phyloP scores from a whole-genome alignment of 2,329 filamentous ascomycete species.

The Diaporthe sp. region DNA sequence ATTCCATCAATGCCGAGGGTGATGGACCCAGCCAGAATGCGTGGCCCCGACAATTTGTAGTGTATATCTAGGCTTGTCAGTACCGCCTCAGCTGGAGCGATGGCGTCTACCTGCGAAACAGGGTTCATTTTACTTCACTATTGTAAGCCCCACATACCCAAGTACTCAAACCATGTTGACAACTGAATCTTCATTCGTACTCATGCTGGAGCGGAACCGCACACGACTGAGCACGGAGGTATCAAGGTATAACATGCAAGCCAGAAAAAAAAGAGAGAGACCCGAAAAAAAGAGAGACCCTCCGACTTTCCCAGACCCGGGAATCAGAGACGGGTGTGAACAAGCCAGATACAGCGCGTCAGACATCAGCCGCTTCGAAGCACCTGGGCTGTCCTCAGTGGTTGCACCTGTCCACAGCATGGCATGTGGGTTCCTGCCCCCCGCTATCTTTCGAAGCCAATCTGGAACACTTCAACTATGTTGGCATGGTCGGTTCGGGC shows the following conservation, averaged over 20 bases:
- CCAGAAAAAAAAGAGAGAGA: no score
- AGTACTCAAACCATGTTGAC: neutral
- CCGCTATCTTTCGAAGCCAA: neutral
- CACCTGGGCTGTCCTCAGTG: neutral
- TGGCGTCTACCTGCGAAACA: neutral
- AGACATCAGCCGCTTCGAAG: neutral
- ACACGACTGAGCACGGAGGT: constrained; percentile 1
- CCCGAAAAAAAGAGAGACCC: neutral
- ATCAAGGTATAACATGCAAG: neutral
- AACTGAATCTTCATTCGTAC: neutral
- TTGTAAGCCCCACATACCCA: neutral
- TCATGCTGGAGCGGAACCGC: neutral
- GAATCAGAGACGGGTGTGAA: neutral
- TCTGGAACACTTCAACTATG: neutral
- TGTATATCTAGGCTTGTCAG: neutral
- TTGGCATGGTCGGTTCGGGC: neutral
- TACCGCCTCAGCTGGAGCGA: neutral
- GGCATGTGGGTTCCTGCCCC: neutral
- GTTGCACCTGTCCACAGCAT: neutral
- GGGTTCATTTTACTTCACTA: neutral
- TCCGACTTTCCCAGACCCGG: neutral
- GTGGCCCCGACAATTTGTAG: neutral
- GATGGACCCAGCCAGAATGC: neutral
- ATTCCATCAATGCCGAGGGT: neutral
- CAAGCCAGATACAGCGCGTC: neutral